These are phyloP conservation scores for Ambrosiella cleistominuta DNA, from an alignment of 2,329 filamentous ascomycete genomes.

Conservation along the genomic window DNA sequence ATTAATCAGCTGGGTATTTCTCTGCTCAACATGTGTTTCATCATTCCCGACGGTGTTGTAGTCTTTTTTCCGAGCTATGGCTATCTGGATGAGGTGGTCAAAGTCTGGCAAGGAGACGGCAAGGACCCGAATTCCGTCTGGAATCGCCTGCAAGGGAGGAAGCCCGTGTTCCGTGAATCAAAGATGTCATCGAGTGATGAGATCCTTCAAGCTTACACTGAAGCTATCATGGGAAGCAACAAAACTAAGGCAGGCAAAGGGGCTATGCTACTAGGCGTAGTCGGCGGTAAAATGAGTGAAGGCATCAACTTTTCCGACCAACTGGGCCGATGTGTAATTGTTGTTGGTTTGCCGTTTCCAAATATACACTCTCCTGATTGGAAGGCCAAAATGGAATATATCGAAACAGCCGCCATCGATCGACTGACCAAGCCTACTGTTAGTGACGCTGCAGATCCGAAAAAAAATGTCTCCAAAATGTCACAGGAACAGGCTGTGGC, in stretches of 20 bases:
- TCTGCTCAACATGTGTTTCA: constrained; percentile 51
- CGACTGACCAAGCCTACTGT: constrained; percentile 9
- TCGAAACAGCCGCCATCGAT: constrained; percentile 35
- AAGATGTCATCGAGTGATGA: constrained; percentile 45
- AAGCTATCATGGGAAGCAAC: constrained; percentile 37
- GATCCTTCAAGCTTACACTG: constrained; percentile 54
- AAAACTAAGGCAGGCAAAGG: constrained; percentile 29
- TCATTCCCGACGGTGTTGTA: constrained; percentile 76
- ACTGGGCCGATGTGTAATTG: constrained; percentile 72
- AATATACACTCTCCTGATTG: constrained; percentile 81
- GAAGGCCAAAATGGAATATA: constrained; percentile 79
- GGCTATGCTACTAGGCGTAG: constrained; percentile 71
- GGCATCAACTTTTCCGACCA: constrained; percentile 95
- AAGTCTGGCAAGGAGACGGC: constrained; percentile 36
- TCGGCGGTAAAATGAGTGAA: constrained; percentile 88
- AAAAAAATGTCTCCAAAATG: background rate
- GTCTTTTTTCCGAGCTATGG: constrained; percentile 93
- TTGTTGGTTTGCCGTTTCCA: constrained; percentile 85
- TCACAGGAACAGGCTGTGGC: constrained; percentile 16
- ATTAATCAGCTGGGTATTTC: constrained; percentile 57
- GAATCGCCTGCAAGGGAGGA: constrained; percentile 39
- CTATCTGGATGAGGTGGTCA: constrained; percentile 61
- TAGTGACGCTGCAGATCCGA: background rate
- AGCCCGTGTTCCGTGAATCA: constrained; percentile 43
- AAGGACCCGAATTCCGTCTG: constrained; percentile 30